phyloP scores from a whole-genome alignment of 257 asterid species.

The Jacaranda mimosifolia region DNA sequence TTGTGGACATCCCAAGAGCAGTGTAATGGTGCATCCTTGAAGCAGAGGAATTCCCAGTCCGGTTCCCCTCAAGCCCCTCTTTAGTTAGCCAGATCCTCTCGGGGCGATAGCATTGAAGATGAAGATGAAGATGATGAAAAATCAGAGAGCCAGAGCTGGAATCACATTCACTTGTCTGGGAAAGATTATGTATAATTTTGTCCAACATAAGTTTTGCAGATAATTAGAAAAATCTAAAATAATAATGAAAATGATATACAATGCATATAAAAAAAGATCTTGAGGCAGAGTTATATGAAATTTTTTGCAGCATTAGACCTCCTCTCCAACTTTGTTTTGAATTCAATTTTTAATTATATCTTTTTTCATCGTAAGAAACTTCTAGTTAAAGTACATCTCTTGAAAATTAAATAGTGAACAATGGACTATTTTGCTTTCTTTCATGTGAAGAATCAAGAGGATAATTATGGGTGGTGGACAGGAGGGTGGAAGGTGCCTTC shows the following conservation, averaged over 20 bases:
- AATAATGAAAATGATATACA: conserved; percentile 33
- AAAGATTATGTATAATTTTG: conserved; percentile 26
- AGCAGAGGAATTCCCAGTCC: conserved; percentile 38
- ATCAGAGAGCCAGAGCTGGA: no score
- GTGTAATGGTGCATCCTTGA: conserved; percentile 32
- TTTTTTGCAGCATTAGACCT: conserved; percentile 74
- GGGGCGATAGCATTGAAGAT: conserved; percentile 40
- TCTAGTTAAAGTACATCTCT: conserved; percentile 15
- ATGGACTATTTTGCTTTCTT: background rate
- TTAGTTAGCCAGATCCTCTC: conserved; percentile 46
- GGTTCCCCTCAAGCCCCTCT: conserved; percentile 74
- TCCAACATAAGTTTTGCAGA: conserved; percentile 59
- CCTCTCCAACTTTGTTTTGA: conserved; percentile 24
- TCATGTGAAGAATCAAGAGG: background rate
- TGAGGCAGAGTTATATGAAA: conserved; percentile 53
- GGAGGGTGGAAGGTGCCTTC: background rate
- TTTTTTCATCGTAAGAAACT: conserved; percentile 3
- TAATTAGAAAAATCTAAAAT: conserved; percentile 33
- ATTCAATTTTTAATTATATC: conserved; percentile 23
- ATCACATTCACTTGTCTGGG: background rate
- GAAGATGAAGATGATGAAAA: conserved; percentile 62
- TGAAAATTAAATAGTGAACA: background rate
- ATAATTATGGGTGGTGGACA: conserved; percentile 14
- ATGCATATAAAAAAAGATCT: conserved; percentile 37
- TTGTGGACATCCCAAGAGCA: conserved; percentile 44